Percentiles rank a stretch among this genome's conserved stretches.
Evolutionary conservation across 495 filamentous ascomycete species (phyloP).

Genomic region (Chaetomium fimeti): DNA sequence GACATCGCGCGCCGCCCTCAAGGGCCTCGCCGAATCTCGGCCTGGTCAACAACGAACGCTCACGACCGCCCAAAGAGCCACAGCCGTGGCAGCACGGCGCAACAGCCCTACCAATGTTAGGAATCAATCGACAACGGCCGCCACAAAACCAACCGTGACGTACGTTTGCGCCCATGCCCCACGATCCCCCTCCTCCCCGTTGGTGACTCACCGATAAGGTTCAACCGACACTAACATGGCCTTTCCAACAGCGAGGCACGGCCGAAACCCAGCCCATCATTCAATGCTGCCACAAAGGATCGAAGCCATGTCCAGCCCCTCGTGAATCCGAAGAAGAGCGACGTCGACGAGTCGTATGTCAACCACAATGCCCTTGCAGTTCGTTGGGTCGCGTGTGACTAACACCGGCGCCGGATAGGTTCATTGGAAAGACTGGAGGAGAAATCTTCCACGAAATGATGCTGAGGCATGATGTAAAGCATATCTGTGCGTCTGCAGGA

Average conservation of each 20-base stretch:
- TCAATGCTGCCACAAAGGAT: conserved; percentile 56
- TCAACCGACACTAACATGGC: conserved; percentile 29
- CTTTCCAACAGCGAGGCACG: conserved; percentile 37
- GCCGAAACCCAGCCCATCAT: conserved; percentile 64
- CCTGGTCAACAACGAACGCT: conserved; percentile 34
- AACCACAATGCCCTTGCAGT: conserved; percentile 2
- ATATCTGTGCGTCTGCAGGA: conserved; percentile 67
- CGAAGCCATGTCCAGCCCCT: conserved; percentile 66
- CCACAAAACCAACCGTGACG: conserved; percentile 27
- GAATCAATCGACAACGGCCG: conserved; percentile 42
- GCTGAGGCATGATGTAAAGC: conserved; percentile 85
- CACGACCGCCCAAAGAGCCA: conserved; percentile 27
- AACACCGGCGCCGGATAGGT: conserved; percentile 50
- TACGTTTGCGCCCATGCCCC: conserved; percentile 14
- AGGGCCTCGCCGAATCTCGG: conserved; percentile 43
- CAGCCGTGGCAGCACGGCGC: conserved; percentile 32
- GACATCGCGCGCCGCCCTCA: conserved; percentile 46
- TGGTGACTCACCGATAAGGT: conserved; percentile 29
- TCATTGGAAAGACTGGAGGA: conserved; percentile 92
- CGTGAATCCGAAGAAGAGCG: conserved; percentile 56
- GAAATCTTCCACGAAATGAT: conserved; percentile 99
- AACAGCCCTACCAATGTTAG: conserved; percentile 36
- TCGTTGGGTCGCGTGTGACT: conserved; percentile 25
- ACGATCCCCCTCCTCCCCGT: background rate
- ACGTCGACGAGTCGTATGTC: conserved; percentile 74